Base-by-base conservation (phyloP, 2,329 filamentous ascomycete species). In the Cytospora paraplurivora region DNA sequence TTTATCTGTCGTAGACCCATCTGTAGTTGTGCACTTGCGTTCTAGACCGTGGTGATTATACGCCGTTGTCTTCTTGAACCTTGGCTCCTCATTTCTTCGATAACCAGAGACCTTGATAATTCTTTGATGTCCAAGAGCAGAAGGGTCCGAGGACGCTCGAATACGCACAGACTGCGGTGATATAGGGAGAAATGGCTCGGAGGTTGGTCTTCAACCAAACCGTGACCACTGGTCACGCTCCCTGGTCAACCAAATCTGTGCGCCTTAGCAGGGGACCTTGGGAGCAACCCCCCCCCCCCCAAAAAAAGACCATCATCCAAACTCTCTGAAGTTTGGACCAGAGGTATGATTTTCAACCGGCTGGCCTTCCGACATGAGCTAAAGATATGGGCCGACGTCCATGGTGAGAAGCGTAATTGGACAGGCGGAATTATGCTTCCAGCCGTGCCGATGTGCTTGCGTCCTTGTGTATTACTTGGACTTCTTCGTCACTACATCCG, bases 401-500 rank as follows among this genome's bases (percentile, higher is more conserved):
- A 19, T 21, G 15, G 52, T 15, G 11, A 13, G 4, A 41, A 7
- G 21, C n/a, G 41, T 15, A n/a, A 17, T 17, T 15, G 32, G 21
- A 19, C 8, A 13, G 21, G 6, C 51, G 12, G 51, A 27, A n/a
- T 27, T 10, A n/a, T 4, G 13, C 12, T n/a, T n/a, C 12, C 44
- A n/a, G 10, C 38, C 10, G 19, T 15, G 38, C 35, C n/a, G 35
- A 21, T 11, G 15, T 11, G 12, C 13, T 15, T 21, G 27, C 27
- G 12, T 33, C 17, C 34, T 5, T 21, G 4, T 27, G 13, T 10
- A 11, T 32, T 58, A 66, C 41, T 66, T 64, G 10, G 54, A 56
- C 50, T 66, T 66, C 50, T 64, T 66, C 27, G 51, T 34, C 10
- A 49, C 38, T 34, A 27, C 34, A 6, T 52, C 52, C 19, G 58